Evolutionary conservation across 768 basidiomycete species (phyloP).

Genomic region (Phylloporus arenicola): DNA sequence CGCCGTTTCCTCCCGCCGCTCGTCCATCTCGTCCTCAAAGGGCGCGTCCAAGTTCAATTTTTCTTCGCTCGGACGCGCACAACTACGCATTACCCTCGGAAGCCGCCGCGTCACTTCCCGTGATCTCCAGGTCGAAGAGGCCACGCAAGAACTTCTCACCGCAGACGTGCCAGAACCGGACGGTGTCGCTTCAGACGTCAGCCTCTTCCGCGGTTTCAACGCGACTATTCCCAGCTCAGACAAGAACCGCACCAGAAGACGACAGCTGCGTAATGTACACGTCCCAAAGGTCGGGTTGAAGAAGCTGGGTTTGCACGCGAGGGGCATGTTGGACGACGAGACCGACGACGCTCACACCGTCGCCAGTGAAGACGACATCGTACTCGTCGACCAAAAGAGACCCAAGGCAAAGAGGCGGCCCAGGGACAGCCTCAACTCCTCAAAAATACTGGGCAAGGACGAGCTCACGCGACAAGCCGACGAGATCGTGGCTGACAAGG

Average conservation of each 20-base stretch:
- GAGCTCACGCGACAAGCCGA: conserved; percentile 79
- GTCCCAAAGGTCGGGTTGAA: conserved; percentile 72
- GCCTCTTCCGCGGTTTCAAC: conserved; percentile 85
- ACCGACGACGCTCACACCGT: conserved; percentile 56
- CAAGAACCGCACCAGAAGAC: conserved; percentile 64
- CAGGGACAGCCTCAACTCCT: conserved; percentile 61
- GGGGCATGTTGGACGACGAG: conserved; percentile 57
- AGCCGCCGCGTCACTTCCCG: conserved; percentile 70
- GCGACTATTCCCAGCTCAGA: conserved; percentile 92
- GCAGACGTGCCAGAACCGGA: conserved; percentile 70
- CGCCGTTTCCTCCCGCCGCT: conserved; percentile 53
- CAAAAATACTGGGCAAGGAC: conserved; percentile 72
- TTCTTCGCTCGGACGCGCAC: conserved; percentile 74
- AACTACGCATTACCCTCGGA: conserved; percentile 60
- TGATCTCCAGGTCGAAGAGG: conserved; percentile 80
- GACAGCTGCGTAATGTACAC: conserved; percentile 77
- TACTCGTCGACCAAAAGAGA: conserved; percentile 42
- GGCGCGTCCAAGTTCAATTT: conserved; percentile 53
- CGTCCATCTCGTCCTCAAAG: conserved; percentile 21
- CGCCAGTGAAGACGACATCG: conserved; percentile 74
- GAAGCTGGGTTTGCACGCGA: conserved; percentile 70
- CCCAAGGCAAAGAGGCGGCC: conserved; percentile 42
- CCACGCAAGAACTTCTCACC: conserved; percentile 67
- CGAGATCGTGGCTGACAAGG: conserved; percentile 88
- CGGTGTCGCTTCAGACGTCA: conserved; percentile 66